Conservation (phyloP, 1,139 yeast genomes). For the Pichia terricola region DNA sequence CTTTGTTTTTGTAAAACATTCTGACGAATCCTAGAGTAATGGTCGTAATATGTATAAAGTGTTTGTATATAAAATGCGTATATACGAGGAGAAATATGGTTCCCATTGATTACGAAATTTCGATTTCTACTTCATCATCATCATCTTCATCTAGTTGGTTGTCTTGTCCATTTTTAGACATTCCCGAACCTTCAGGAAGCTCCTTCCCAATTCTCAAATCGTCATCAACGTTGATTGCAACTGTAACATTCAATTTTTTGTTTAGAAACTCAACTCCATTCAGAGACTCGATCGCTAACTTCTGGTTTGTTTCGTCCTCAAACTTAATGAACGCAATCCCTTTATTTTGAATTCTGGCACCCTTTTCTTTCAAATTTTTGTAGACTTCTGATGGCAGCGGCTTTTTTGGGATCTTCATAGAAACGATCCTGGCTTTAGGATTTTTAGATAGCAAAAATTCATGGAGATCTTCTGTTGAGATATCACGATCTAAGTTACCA, state of each 20-base stretch:
- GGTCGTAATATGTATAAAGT: too few species aligned
- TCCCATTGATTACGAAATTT: neutral
- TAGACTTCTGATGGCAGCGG: conserved; percentile 34
- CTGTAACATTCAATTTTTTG: conserved; percentile 43
- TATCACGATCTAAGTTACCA: conserved; percentile 46
- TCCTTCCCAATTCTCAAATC: conserved; percentile 4
- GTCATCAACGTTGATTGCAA: conserved; percentile 39
- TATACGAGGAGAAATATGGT: too few species aligned
- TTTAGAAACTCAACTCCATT: conserved; percentile 45
- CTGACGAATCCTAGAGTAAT: too few species aligned
- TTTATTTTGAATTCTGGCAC: conserved; percentile 39
- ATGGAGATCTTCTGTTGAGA: conserved; percentile 35
- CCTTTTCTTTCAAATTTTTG: conserved; percentile 31
- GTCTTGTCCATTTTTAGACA: too few species aligned
- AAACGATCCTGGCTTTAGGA: conserved; percentile 27
- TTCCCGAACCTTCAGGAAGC: too few species aligned
- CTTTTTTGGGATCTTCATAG: conserved; percentile 50
- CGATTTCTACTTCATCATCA: neutral
- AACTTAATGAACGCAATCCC: conserved; percentile 59
- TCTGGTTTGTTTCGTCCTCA: conserved; percentile 37
- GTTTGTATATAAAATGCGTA: too few species aligned
- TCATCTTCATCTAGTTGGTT: neutral
- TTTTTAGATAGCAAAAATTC: conserved; percentile 37
- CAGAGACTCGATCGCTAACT: conserved; percentile 40
- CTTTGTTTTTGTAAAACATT: too few species aligned